Evolutionary conservation across 345 rosid species (phyloP), one percentile per base, ranked within the genome.

Genomic region (Pugionium cornutum): DNA sequence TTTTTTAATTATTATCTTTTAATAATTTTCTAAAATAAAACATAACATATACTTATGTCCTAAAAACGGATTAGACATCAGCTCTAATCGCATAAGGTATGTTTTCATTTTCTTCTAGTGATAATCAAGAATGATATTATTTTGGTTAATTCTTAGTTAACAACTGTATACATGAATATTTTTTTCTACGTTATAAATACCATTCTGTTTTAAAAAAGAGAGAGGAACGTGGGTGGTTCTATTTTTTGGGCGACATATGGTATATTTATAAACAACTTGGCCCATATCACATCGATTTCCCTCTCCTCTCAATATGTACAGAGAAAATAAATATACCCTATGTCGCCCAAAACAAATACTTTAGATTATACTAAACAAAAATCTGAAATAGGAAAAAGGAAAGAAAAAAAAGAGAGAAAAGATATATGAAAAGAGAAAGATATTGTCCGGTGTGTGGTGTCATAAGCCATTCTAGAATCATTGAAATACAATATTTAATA

Each of bases 381-480:
- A 60, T 43, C 4, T 31, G 50, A 39, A 48, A 34, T 4, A n/a
- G 3, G 6, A 10, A 25, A 48, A 35, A 33, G 1, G 18, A 10
- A 7, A 44, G 30, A 31, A 4, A 8, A 8, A 32, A 47, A 39
- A 18, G 2, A 43, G 6, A 18, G 18, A 18, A 18, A 18, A 18
- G 10, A 52, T 2, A 9, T 4, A 26, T 32, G 53, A 68, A 51
- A 69, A 28, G 42, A 40, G 36, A 45, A 69, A 4, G 45, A 2
- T 4, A 41, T 36, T 50, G 72, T 45, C 71, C 62, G 47, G 34
- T 52, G 61, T 10, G 27, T 66, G 69, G 40, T 56, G 65, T 63
- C 48, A 74, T 34, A 46, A 74, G 72, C 47, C 76, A 58, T 58
- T 57, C 66, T 64, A 72, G 76, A 71, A 71, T 33, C 40, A 28